Conservation (phyloP, 148 eudicot genomes). For the Gaultheria prostrata region DNA sequence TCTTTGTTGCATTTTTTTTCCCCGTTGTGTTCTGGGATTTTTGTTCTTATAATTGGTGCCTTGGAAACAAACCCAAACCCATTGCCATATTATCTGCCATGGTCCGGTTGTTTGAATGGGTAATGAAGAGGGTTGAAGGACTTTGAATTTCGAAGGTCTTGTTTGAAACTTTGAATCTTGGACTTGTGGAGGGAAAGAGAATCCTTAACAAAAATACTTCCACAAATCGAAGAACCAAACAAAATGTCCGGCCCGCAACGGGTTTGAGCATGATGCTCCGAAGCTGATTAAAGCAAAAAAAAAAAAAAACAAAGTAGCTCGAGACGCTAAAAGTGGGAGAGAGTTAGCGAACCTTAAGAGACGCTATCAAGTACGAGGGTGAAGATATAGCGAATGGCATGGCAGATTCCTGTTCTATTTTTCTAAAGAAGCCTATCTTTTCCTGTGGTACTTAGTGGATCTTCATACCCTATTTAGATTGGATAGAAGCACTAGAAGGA, state of each 20-base stretch:
- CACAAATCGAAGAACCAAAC: no score
- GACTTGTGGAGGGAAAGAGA: neutral
- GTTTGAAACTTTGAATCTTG: neutral
- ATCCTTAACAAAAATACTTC: no score
- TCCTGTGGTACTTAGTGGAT: no score
- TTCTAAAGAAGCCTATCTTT: no score
- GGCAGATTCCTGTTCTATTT: no score
- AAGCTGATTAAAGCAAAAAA: no score
- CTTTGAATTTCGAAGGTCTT: neutral
- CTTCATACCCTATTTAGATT: neutral
- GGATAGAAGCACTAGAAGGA: neutral
- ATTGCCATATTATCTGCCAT: neutral
- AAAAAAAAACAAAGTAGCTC: no score
- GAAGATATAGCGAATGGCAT: neutral
- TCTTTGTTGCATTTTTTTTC: neutral
- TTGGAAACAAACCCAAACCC: conserved; percentile 2
- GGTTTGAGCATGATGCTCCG: no score
- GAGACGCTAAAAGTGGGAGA: no score
- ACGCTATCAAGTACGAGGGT: neutral
- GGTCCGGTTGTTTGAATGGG: neutral
- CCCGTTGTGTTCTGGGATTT: neutral
- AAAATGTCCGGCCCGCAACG: no score
- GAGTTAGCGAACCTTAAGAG: neutral
- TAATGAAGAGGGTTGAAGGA: neutral
- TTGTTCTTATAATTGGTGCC: neutral